Evolutionary conservation across 1,139 yeast species (phyloP), one percentile per base, ranked within the genome.

Genomic region (Suhomyces ambrosiae): DNA sequence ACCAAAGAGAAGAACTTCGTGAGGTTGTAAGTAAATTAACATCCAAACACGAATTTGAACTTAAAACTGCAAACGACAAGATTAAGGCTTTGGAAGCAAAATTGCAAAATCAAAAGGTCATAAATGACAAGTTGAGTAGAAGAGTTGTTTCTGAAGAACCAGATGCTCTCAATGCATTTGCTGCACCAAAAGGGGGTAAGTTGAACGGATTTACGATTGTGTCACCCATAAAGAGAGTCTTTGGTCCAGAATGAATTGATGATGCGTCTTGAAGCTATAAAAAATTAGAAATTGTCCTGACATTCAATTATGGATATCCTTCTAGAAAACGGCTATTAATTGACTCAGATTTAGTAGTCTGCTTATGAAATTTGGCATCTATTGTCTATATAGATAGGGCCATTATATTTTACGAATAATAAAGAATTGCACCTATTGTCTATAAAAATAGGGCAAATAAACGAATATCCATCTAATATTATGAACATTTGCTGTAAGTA

Each of bases 1-100:
- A 58, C 13, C 87, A 81, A 56, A 57, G 83, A 30, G 82, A 80
- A 41, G 83, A 77, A 37, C 64, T 81, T 33, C 63, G 86, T 19
- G 83, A 79, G 35, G 81, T 79, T 21, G 63, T 71, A 19, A 56
- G 65, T 28, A 62, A 65, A 43, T 53, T 72, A 38, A 65, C 69
- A 10, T 45, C 61, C 3, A 61, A 61, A 27, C 72, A 69, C 36
- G 56, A 53, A 26, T 61, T 60, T 24, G 77, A 71, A 44, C 43
- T 63, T 41, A 68, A 62, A 41, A 41, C 56, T 37, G 70, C 74
- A 13, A 59, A 61, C 14, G 81, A 76, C n/a, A 71, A 71, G 44
- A 60, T 73, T 32, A 63, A 58, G 46, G 46, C 50, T 8, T 50
- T 76, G 36, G 79, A 76, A 46, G 44, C 50, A 6, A 71, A 69